Evolutionary conservation across 768 basidiomycete species (phyloP).

Genomic region (Tylopilus subfusipes): DNA sequence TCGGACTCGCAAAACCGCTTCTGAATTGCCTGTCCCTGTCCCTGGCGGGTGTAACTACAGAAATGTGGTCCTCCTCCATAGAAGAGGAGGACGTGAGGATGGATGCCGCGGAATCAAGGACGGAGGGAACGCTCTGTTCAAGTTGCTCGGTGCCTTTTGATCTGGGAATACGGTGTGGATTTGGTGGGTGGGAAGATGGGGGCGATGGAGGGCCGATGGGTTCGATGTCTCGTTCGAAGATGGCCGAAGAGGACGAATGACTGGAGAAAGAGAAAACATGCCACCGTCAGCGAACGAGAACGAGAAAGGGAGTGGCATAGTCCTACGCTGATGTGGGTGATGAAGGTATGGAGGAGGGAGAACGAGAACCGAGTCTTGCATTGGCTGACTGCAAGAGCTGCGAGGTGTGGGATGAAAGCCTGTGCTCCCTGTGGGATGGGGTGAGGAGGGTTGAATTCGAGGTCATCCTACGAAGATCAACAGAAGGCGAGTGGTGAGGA

Average conservation of each 20-base stretch:
- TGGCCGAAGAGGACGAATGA: constrained; percentile 82
- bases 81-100: constrained; percentile 49
- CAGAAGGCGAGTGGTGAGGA: constrained; percentile 31
- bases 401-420: constrained; percentile 42
- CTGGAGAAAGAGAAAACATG: constrained; percentile 5
- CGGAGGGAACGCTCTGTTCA: constrained; percentile 79
- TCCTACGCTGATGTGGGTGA: constrained; percentile 76
- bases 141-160: constrained; percentile 70
- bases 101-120: constrained; percentile 78
- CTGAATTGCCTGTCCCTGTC: constrained; percentile 32
- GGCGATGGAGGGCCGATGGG: constrained; percentile 41
- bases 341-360: constrained; percentile 73
- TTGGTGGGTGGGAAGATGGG: constrained; percentile 39
- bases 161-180: constrained; percentile 73
- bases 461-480: constrained; percentile 56
- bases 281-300: constrained; percentile 7
- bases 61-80: constrained; percentile 54
- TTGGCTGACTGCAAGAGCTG: constrained; percentile 45
- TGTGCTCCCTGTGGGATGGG: constrained; percentile 36
- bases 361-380: constrained; percentile 54
- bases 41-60: constrained; percentile 55
- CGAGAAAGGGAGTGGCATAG: constrained; percentile 5
- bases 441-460: constrained; percentile 44
- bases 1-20: constrained; percentile 65
- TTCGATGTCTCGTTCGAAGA: constrained; percentile 91